Evolutionary conservation across 805 yeast genomes (phyloP), one percentile per base, ranked within the genome.

Genomic region (Huiozyma sinensis): DNA sequence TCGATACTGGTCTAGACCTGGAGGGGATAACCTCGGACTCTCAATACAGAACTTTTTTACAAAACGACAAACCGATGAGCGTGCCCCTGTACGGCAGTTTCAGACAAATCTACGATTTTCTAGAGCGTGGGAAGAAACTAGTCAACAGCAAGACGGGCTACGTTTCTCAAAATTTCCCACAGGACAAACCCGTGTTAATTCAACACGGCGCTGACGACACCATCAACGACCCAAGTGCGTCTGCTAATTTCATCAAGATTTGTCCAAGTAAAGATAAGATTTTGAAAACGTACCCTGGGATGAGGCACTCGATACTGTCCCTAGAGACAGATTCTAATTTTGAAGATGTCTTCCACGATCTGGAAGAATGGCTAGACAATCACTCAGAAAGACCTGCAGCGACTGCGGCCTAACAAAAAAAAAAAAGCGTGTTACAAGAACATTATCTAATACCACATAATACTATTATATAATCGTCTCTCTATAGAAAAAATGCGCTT

Each of bases 181-280:
- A 44, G 24, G 55, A 67, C 6, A 65, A 71, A 8, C 77, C 84
- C 0, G 53, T 82, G 4, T 57, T 79, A 30, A 63, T 83, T 8
- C 51, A 76, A 37, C 90, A 83, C 57, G 88, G 90, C 30, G 65
- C 67, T 7, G 64, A 60, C n/a, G 94, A 84, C 57, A 61, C 69
- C 33, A 71, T 83, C 51, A 83, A 81, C 57, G 76, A 72, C 57
- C 60, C 67, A 35, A 61, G 66, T 12, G 77, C 73, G 5, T 66
- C 80, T 13, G 57, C 66, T 45, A 52, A 60, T 43, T 78, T 77
- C 44, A 54, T 66, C 39, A 54, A 59, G 0, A 46, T 61, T 12
- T 63, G 68, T 34, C 58, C 60, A 38, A 43, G 51, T 5, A 30
- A 37, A 0, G 63, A 59, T 43, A 57, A 58, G 38, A 40, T 46